Base-by-base conservation (phyloP, 257 asterid genomes). In the Petunia axillaris region DNA sequence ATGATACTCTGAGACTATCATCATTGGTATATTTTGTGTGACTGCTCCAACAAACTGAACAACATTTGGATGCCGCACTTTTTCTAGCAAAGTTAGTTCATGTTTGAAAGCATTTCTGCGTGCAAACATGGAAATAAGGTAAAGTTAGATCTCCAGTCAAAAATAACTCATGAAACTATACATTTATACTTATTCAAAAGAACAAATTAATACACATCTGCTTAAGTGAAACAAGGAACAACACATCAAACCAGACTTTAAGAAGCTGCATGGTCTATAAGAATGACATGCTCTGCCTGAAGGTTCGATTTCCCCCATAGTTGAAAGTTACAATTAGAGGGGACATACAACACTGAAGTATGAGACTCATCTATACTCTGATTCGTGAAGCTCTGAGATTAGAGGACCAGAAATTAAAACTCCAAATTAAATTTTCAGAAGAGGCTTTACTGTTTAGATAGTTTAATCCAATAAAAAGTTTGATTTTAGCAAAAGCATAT, bases 31-130 rank as follows among this genome's bases (percentile, higher is more conserved):
- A 80, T 96, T 92, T 89, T 96, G 99, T 57, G 99, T 96, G 79
- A 96, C 99, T 60, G 99, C 99, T 48, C 98, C 99, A 81, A 96
- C 94, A 86, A 96, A 96, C 83, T 96, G 98, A 83, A 96, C 93
- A 73, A 94, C 91, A 64, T 96, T 96, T 43, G 99, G 99, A 90
- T 96, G 99, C 65, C 99, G 92, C 70, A 96, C 98, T 92, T 91
- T 96, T 86, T 96, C 98, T 82, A 96, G 84, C 87, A 91, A 48
- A 63, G 97, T 92, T 77, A 96, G 83, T 88, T 96, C 99, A 81
- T 94, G 92, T 81, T 87, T 90, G 89, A 96, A 96, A 70, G 88
- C 81, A 83, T 92, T 92, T 93, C 99, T 95, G 96, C 89, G 85
- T 67, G 36, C 81, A 57, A 44, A 48, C 15, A n/a, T 44, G 43